Evolutionary conservation across 1,284 basidiomycete genomes (phyloP).

Genomic region (Microbotryum violaceum): DNA sequence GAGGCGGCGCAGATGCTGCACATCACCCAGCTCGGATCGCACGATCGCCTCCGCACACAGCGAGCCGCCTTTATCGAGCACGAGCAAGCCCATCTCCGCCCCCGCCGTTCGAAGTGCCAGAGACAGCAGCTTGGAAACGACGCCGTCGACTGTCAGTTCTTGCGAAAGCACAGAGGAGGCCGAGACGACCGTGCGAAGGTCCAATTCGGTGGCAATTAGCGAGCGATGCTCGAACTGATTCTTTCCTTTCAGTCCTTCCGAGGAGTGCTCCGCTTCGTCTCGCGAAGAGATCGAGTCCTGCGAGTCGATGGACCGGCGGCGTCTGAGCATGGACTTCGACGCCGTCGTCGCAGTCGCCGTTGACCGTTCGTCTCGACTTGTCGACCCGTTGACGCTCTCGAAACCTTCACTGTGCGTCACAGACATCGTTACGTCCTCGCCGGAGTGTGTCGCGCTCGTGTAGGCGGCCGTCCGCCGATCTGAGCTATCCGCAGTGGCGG

Average conservation of each 20-base stretch:
- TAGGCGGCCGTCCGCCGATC: too few species aligned
- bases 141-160: constrained; percentile 26
- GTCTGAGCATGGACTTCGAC: too few species aligned
- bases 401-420: too few species aligned
- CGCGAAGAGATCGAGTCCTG: constrained; percentile 10
- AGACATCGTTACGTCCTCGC: too few species aligned
- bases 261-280: constrained; percentile 1
- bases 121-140: constrained; percentile 28
- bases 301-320: constrained; percentile 3
- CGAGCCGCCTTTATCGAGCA: constrained; percentile 24
- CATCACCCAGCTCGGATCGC: constrained; percentile 12
- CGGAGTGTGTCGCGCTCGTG: too few species aligned
- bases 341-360: too few species aligned
- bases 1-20: constrained; percentile 19
- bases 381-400: too few species aligned
- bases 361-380: too few species aligned
- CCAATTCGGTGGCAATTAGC: constrained; percentile 26
- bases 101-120: constrained; percentile 25
- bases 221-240: constrained; percentile 11
- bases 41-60: constrained; percentile 27
- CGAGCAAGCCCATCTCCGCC: constrained; percentile 26
- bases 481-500: too few species aligned
- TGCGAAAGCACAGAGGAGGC: constrained; percentile 17
- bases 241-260: constrained; percentile 2
- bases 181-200: constrained; percentile 26